A percentile compares a stretch with the other conserved stretches of the same genome.
Evolutionary conservation across 352 stramenopile species (phyloP).

Genomic region (Pythium utonaiense): DNA sequence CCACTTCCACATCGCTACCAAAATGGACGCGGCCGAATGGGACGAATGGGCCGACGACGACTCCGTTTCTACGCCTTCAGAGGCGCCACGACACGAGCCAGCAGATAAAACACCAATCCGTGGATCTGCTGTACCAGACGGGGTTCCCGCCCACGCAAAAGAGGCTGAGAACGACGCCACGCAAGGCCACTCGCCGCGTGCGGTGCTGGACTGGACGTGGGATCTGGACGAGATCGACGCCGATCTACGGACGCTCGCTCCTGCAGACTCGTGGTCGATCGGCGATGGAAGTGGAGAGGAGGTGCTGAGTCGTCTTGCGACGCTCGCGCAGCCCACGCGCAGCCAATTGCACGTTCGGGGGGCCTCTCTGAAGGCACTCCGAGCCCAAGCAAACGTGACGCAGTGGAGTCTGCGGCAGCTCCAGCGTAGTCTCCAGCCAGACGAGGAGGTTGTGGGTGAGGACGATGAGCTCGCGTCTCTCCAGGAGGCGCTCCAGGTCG

Average conservation of each 20-base stretch:
- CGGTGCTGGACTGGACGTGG: constrained; percentile 29
- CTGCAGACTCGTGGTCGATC: constrained; percentile 1
- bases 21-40: too few relatives aligned
- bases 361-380: constrained; percentile 24
- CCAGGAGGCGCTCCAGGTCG: constrained; percentile 18
- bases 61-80: too few relatives aligned
- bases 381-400: constrained; percentile 37
- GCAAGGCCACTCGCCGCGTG: neutral
- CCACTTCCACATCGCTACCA: too few relatives aligned
- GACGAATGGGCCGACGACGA: too few relatives aligned
- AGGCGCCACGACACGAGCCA: too few relatives aligned
- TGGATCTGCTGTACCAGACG: too few relatives aligned
- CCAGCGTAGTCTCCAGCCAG: constrained; percentile 23
- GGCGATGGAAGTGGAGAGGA: neutral
- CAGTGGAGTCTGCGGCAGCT: constrained; percentile 32
- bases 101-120: too few relatives aligned
- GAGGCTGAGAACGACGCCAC: neutral
- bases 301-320: constrained; percentile 12
- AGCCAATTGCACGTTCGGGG: neutral
- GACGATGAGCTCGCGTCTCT: neutral
- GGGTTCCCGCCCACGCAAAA: neutral
- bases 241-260: constrained; percentile 12
- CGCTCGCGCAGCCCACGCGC: constrained; percentile 2
- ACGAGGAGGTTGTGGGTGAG: neutral
- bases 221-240: constrained; percentile 36